phyloP scores from a whole-genome alignment of 1,284 basidiomycete genomes.

The Phellinidium pouzarii region DNA sequence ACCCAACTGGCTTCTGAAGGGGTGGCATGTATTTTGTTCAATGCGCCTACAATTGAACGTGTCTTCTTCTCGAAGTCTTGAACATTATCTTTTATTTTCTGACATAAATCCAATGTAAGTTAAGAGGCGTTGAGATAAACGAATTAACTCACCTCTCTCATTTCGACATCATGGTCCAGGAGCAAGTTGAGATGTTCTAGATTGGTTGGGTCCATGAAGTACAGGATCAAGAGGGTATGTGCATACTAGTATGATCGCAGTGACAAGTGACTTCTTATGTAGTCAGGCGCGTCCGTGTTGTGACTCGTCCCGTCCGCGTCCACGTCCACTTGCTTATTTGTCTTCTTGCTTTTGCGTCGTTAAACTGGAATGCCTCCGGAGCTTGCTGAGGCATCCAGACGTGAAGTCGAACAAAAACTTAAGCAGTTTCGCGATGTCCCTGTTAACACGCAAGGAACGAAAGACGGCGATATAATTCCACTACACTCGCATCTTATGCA shows the following conservation, averaged over 20 bases:
- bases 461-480: conserved; percentile 45
- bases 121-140: background rate
- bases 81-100: conserved; percentile 76
- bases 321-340: background rate
- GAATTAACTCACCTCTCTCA: conserved; percentile 39
- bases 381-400: conserved; percentile 2
- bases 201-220: conserved; percentile 48
- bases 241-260: background rate
- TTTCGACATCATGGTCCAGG: conserved; percentile 45
- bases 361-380: conserved; percentile 10
- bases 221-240: background rate
- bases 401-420: conserved; percentile 40
- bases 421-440: conserved; percentile 48
- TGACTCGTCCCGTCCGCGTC: background rate
- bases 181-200: conserved; percentile 46
- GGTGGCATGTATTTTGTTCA: conserved; percentile 75
- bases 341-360: background rate
- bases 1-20: conserved; percentile 49
- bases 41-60: conserved; percentile 53
- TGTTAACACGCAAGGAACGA: conserved; percentile 38
- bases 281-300: background rate
- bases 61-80: conserved; percentile 67
- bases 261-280: conserved; percentile 7
- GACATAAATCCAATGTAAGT: background rate
- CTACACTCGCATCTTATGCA: conserved; percentile 54